Evolutionary conservation across 352 stramenopile species (phyloP), one percentile per base, ranked within the genome.

Genomic region (Thraustochytrium striatum): DNA sequence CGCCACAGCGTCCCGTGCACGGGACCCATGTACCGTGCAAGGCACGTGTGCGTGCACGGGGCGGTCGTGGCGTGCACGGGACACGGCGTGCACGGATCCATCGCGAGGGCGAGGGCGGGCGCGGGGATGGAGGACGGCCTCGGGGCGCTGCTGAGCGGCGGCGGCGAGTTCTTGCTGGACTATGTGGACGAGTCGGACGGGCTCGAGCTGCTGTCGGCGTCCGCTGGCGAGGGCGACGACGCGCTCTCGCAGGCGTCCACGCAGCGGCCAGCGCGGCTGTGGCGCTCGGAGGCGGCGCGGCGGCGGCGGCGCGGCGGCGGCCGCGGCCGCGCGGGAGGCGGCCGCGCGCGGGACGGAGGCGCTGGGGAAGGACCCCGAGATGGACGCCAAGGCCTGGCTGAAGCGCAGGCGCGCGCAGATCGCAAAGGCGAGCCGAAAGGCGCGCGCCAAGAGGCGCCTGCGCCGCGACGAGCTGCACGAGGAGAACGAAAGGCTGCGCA

Each of bases 391-490:
- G 39, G 65, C 65, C 16, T 75, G 65, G 65, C 50, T 75, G n/a
- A 75, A 75, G 25, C 65, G 65, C 35, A 21, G 65, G 21, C 39
- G 65, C 11, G 65, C 65, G 65, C 65, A 75, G 36, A 75, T 75
- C 32, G 65, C 65, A 8, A 39, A 43, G 32, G 65, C 65, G 5
- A 75, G 65, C 39, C 65, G 65, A 39, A 75, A 75, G 41, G 44
- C 65, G 30, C 44, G 65, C 16, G 65, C 65, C 19, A 75, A 75
- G 39, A 39, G 65, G 33, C 16, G 50, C 9, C 65, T 55, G 32
- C n/a, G 61, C n/a, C 30, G 58, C 8, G 25, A 28, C 50, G 65
- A 68, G 30, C 65, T 75, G 11, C 65, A 75, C 21, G 41, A 61
- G 25, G 65, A 75, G 36, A 75, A 75, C 36, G 65, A 61, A 21